Conservation (phyloP, 2,329 filamentous ascomycete genomes). For the Rutstroemia sp. region DNA sequence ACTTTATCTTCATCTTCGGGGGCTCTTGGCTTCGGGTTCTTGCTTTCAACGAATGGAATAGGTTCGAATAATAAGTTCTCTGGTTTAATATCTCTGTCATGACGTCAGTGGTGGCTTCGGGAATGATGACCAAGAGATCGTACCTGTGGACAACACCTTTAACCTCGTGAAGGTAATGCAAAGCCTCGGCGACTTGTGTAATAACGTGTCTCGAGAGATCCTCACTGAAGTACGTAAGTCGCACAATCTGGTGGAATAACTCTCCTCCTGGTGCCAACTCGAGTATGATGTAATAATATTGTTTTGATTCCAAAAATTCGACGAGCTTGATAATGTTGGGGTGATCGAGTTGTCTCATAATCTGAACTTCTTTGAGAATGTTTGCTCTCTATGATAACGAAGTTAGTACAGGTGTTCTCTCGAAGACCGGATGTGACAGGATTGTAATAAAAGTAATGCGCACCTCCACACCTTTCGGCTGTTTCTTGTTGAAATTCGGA, state of each 20-base stretch:
- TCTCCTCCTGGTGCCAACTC: constrained; percentile 94
- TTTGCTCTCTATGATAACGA: constrained; percentile 67
- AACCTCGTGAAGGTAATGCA: constrained; percentile 91
- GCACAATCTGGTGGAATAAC: constrained; percentile 96
- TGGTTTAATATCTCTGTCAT: constrained; percentile 85
- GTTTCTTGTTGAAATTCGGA: constrained; percentile 93
- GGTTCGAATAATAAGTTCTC: constrained; percentile 95
- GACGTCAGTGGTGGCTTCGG: constrained; percentile 26
- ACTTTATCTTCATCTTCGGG: constrained; percentile 95
- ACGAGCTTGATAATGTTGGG: constrained; percentile 92
- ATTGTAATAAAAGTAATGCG: constrained; percentile 38
- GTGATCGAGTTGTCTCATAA: constrained; percentile 95
- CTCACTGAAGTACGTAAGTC: constrained; percentile 97
- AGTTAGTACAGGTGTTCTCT: constrained; percentile 7
- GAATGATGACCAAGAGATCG: constrained; percentile 28
- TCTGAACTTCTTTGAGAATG: constrained; percentile 96
- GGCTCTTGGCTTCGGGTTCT: constrained; percentile 69
- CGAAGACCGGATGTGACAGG: not conserved
- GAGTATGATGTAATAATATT: constrained; percentile 97
- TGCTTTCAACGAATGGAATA: constrained; percentile 72
- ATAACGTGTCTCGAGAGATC: constrained; percentile 93
- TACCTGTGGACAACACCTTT: constrained; percentile 96
- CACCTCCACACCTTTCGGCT: constrained; percentile 96
- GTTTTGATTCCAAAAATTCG: constrained; percentile 85
- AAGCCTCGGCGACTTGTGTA: constrained; percentile 83